Evolutionary conservation across 2,329 filamentous ascomycete species (phyloP).

Genomic region (Fusarium sp.): DNA sequence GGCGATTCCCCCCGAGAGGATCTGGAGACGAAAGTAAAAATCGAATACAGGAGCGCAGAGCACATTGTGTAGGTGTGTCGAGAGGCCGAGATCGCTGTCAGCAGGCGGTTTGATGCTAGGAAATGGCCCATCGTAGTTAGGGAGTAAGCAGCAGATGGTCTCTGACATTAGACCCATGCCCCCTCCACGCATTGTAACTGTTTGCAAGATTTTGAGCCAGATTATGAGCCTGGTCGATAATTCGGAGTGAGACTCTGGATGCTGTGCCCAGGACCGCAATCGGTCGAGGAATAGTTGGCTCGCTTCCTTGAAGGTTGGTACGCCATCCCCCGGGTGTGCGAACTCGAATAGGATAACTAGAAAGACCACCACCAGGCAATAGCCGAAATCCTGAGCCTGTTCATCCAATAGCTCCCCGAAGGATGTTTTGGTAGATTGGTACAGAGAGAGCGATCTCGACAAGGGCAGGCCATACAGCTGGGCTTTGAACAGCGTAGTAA

Average conservation of each 20-base stretch:
- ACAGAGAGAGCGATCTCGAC: not conserved
- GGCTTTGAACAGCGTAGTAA: not conserved
- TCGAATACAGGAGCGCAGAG: not conserved
- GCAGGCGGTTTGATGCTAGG: not conserved
- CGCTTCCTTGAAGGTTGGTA: not conserved
- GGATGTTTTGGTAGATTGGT: not conserved
- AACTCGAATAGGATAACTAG: not conserved
- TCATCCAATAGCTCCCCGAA: not conserved
- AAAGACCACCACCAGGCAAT: not conserved
- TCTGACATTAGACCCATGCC: not conserved
- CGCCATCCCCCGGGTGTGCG: not conserved
- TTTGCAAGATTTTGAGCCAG: not conserved
- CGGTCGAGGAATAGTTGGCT: not conserved
- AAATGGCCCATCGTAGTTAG: not conserved
- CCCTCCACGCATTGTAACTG: not conserved
- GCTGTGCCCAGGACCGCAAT: not conserved
- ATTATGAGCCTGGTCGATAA: not conserved
- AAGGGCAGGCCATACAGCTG: not conserved
- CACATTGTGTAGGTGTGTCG: not conserved
- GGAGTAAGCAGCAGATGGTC: not conserved
- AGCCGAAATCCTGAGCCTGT: not conserved
- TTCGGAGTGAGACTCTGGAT: not conserved
- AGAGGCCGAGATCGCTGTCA: not conserved
- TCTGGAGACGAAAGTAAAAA: conserved; percentile 32
- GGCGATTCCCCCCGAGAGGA: conserved; percentile 30